Base-by-base conservation (phyloP, 768 basidiomycete species). In the Tricholomella constricta region DNA sequence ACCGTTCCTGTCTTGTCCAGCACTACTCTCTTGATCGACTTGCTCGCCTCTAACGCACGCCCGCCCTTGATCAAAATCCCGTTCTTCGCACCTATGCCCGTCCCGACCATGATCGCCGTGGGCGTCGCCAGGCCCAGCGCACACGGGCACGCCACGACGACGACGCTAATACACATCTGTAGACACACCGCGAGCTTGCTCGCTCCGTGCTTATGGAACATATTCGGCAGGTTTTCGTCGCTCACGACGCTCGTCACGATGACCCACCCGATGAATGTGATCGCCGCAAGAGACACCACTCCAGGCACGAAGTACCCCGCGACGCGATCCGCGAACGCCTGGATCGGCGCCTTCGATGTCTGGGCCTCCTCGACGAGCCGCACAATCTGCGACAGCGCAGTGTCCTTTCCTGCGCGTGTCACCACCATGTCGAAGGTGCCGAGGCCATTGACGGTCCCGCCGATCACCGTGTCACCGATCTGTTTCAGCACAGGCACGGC, bases 41-140 rank as follows among this genome's bases (percentile, higher is more conserved):
- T 85, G 69, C 93, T 94, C 3, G 92, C 94, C 66, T 99, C 97
- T 23, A 99, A 76, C 2, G 97, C 95, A 12, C 89, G 79, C 2
- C 95, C 97, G 19, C 97, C 95, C 68, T 99, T 99, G 83, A 99
- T 98, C 41, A 99, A 73, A 54, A 99, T 98, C 0, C 97, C 96
- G 62, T 98, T 96, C 74, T 89, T 82, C 8, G 97, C 97, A 1
- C 97, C 97, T 51, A 98, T 85, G 1, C 97, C 97, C 0, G 96
- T 98, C 15, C 97, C 97, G 27, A 98, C 97, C 97, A 98, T 98
- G 71, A 98, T 94, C 2, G 96, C 97, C 0, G 97, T 98, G 1
- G 97, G 97, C 0, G 96, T 98, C 50, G 91, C 92, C 53, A 98
- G 79, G 4, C 96, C 97, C 29, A 99, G 81, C 0, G 97, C 96